phyloP scores from a whole-genome alignment of 768 basidiomycete genomes.

The Sistotremastrum suecicum region DNA sequence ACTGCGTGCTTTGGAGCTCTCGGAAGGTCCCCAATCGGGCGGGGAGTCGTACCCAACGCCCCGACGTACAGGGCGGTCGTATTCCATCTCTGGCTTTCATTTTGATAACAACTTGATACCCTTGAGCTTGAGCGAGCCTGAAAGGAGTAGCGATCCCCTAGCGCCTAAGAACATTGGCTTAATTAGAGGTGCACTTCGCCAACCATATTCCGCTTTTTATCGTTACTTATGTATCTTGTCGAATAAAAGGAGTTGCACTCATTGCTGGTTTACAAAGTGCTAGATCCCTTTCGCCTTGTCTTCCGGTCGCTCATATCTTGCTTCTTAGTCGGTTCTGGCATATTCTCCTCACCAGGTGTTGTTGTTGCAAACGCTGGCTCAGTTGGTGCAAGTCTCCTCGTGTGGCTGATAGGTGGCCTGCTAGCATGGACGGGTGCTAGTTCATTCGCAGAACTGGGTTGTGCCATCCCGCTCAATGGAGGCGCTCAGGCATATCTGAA shows the following conservation, averaged over 20 bases:
- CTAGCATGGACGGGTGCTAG: slow-evolving; percentile 94
- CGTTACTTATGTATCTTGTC: slow-evolving; percentile 2
- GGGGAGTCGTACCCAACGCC: slow-evolving; percentile 12
- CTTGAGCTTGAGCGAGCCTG: slow-evolving; percentile 60
- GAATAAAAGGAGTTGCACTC: slow-evolving; percentile 57
- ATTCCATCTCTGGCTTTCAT: slow-evolving; percentile 65
- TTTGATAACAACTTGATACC: slow-evolving; percentile 70
- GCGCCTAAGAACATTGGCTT: slow-evolving; percentile 65
- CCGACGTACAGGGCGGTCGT: slow-evolving; percentile 31
- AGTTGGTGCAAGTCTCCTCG: slow-evolving; percentile 75
- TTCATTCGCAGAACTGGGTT: slow-evolving; percentile 85
- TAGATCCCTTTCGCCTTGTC: slow-evolving; percentile 14
- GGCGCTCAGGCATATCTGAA: slow-evolving; percentile 74
- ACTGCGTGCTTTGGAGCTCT: slow-evolving; percentile 64
- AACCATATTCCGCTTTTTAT: slow-evolving; percentile 1
- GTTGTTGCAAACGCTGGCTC: slow-evolving; percentile 80
- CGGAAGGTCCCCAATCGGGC: slow-evolving; percentile 38
- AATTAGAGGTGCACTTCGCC: slow-evolving; percentile 45
- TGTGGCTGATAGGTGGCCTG: slow-evolving; percentile 76
- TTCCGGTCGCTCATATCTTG: background rate
- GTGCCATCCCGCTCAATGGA: slow-evolving; percentile 68
- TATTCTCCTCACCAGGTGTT: slow-evolving; percentile 90
- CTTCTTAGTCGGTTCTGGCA: slow-evolving; percentile 69
- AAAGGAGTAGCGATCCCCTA: slow-evolving; percentile 28
- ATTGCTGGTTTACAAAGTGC: slow-evolving; percentile 62